Conservation (phyloP, 2,329 filamentous ascomycete species). For the Clonostachys rosea region DNA sequence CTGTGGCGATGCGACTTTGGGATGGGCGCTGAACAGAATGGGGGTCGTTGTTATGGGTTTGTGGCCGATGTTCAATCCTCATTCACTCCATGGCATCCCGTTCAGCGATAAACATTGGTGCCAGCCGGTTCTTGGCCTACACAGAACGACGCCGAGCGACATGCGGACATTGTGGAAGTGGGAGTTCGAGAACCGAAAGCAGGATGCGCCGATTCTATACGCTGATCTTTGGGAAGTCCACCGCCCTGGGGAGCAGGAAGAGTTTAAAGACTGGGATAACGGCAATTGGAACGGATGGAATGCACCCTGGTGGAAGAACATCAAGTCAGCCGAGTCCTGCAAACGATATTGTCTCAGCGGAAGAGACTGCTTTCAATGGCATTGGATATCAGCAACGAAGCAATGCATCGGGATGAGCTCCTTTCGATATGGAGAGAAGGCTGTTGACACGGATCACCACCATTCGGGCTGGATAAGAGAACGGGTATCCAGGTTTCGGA, state of each 20-base stretch:
- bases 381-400: slow-evolving; percentile 11
- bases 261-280: slow-evolving; percentile 21
- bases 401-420: slow-evolving; percentile 18
- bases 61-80: slow-evolving; percentile 43
- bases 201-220: slow-evolving; percentile 27
- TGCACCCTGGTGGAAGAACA: slow-evolving; percentile 12
- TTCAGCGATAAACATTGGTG: slow-evolving; percentile 43
- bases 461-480: not conserved
- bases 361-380: slow-evolving; percentile 18
- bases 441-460: slow-evolving; percentile 1
- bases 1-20: slow-evolving; percentile 47
- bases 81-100: slow-evolving; percentile 42
- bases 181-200: slow-evolving; percentile 23
- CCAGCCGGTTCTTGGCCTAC: slow-evolving; percentile 42
- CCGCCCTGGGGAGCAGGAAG: slow-evolving; percentile 14
- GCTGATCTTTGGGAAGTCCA: slow-evolving; percentile 28
- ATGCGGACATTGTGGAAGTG: slow-evolving; percentile 45
- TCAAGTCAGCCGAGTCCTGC: slow-evolving; percentile 18
- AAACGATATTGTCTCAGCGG: slow-evolving; percentile 15
- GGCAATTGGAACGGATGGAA: slow-evolving; percentile 11
- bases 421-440: slow-evolving; percentile 15
- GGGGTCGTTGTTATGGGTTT: slow-evolving; percentile 38
- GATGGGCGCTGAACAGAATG: slow-evolving; percentile 37
- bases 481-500: not conserved
- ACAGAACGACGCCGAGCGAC: slow-evolving; percentile 39